Conservation (phyloP, 441 rosid species). For the Eutrema salsugineum region DNA sequence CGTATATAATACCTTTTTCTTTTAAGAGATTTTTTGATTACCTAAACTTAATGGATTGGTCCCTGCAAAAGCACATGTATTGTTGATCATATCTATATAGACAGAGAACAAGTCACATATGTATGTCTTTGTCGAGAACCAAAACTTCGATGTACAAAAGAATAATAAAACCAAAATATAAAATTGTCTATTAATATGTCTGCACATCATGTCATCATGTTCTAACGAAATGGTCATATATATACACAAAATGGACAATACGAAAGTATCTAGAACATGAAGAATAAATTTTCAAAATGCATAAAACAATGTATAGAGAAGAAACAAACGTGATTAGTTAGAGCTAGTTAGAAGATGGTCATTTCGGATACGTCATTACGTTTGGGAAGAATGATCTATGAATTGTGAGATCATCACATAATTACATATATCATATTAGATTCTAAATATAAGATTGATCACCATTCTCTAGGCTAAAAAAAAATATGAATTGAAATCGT, state of each 20-base stretch:
- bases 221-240: background rate
- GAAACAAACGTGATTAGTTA: no score
- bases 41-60: background rate
- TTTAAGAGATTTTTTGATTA: background rate
- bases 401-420: background rate
- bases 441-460: no score
- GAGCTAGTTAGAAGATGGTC: background rate
- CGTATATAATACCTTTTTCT: background rate
- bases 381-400: background rate
- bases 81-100: background rate
- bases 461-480: background rate
- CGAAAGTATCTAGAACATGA: background rate
- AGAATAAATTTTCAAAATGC: background rate
- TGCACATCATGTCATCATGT: background rate
- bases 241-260: background rate
- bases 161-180: background rate
- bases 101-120: conserved; percentile 1
- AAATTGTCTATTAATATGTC: background rate
- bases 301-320: no score
- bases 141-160: conserved; percentile 8
- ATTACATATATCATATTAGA: background rate
- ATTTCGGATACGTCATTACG: background rate
- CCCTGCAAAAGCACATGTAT: conserved; percentile 14
- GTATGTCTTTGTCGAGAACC: conserved; percentile 20
- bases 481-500: background rate